These are phyloP conservation scores for Trichoderma harzianum DNA, from an alignment of 2,329 filamentous ascomycete species.

Conservation along the genomic window DNA sequence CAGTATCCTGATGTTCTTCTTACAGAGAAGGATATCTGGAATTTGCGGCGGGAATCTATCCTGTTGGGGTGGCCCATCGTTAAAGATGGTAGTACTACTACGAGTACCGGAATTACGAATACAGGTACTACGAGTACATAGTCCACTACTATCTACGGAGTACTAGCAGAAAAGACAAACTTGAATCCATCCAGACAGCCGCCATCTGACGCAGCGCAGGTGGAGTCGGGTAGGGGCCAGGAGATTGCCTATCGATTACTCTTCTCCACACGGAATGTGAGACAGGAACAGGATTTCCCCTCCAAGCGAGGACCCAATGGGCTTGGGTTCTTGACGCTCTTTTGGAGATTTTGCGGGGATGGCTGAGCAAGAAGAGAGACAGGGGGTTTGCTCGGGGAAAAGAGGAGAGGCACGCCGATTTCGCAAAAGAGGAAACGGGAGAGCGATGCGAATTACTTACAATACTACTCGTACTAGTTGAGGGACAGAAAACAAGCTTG, in stretches of 20 bases:
- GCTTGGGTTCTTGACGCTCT: neutral
- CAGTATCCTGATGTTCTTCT: neutral
- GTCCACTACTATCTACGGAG: neutral
- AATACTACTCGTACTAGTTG: neutral
- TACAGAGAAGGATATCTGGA: neutral
- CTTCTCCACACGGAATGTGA: neutral
- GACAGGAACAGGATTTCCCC: neutral
- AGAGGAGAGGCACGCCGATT: neutral
- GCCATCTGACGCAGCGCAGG: neutral
- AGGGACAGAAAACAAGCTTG: neutral
- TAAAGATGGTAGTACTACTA: neutral
- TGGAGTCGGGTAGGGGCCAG: neutral
- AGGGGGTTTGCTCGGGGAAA: neutral
- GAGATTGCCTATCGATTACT: slow-evolving; percentile 12
- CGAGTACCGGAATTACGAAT: neutral
- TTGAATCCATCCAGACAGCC: neutral
- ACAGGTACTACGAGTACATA: neutral
- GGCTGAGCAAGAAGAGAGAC: neutral
- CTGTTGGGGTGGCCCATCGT: neutral
- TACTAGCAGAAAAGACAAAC: neutral
- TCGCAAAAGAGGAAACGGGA: neutral
- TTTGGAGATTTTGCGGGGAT: slow-evolving; percentile 12
- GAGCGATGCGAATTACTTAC: neutral
- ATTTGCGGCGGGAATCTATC: neutral
- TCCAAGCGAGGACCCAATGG: neutral